Base-by-base conservation (phyloP, 352 stramenopile genomes). In the Pythium vanterpoolii region DNA sequence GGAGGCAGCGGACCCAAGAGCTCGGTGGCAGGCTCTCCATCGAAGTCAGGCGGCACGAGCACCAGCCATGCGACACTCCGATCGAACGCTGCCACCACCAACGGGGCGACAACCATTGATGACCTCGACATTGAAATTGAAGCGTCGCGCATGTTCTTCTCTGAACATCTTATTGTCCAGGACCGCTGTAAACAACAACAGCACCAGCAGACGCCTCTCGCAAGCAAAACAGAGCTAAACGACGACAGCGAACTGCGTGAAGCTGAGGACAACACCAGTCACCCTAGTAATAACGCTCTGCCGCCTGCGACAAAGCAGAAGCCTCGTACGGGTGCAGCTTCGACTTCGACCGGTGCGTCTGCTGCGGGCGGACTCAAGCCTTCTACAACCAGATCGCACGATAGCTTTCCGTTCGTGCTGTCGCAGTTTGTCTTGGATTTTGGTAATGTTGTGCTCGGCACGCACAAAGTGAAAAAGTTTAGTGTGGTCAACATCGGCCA, bases 341-440 rank as follows among this genome's bases (percentile, higher is more conserved):
- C 27, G n/a, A n/a, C n/a, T n/a, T n/a, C n/a, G n/a, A n/a, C n/a
- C n/a, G n/a, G n/a, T 14, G 34, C 21, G 6, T 76, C 73, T 45
- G 7, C 62, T 18, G 30, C 54, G 19, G 75, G 73, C 14, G 6
- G 4, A 24, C 18, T 36, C 19, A 56, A 62, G 27, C 16, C 43
- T 3, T 24, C 23, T 9, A 3, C 18, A 16, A 31, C 55, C 23
- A 60, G 77, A 73, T 48, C 59, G 58, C 46, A 46, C 14, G 74
- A 86, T 44, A 70, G 55, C 13, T 77, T 86, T 5, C 66, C 76
- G 9, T 98, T 97, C 60, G 73, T 97, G 42, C 55, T 96, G 16
- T 96, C 87, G 3, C 77, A 92, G 53, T 97, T 98, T 60, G 78
- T 96, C 1, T 76, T 96, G 24, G 94, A 98, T 63, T 98, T 98